Percentiles rank a stretch among this genome's conserved stretches.
phyloP scores from a whole-genome alignment of 1,139 yeast species.

The Geotrichum candidum region DNA sequence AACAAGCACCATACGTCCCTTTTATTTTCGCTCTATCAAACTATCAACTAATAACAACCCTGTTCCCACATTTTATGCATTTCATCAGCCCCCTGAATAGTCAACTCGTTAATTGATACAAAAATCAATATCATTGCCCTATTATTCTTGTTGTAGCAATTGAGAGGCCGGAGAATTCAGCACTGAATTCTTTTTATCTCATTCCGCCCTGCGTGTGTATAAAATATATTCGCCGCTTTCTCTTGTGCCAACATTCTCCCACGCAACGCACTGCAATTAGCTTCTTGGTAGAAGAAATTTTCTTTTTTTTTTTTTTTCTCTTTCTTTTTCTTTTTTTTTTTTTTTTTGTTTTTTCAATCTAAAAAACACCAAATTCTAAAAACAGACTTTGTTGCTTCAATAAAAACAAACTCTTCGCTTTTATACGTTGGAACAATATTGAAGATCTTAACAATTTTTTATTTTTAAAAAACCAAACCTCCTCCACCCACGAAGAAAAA shows the following conservation, averaged over 20 bases:
- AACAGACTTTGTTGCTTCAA: slow-evolving; percentile 1
- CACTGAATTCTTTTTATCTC: neutral
- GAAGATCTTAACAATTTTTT: neutral
- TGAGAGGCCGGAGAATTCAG: neutral
- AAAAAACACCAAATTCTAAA: neutral
- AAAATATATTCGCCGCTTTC: neutral
- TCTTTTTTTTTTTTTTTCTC: neutral
- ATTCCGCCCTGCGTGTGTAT: neutral
- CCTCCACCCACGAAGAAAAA: too few species aligned
- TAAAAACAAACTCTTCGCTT: neutral
- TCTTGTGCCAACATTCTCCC: neutral
- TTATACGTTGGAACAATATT: neutral
- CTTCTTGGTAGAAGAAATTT: neutral
- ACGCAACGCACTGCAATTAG: neutral
- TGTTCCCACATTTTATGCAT: too few species aligned
- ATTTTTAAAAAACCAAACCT: neutral
- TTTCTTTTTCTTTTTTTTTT: neutral
- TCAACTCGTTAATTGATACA: too few species aligned
- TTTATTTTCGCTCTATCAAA: too few species aligned
- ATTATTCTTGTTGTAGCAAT: neutral
- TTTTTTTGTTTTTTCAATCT: neutral
- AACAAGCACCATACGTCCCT: too few species aligned
- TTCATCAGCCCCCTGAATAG: too few species aligned
- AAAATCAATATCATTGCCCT: neutral
- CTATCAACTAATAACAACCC: too few species aligned